Percentiles rank a stretch among this genome's conserved stretches.
Conservation (phyloP, 441 rosid species). For the Flueggea neowawraea region DNA sequence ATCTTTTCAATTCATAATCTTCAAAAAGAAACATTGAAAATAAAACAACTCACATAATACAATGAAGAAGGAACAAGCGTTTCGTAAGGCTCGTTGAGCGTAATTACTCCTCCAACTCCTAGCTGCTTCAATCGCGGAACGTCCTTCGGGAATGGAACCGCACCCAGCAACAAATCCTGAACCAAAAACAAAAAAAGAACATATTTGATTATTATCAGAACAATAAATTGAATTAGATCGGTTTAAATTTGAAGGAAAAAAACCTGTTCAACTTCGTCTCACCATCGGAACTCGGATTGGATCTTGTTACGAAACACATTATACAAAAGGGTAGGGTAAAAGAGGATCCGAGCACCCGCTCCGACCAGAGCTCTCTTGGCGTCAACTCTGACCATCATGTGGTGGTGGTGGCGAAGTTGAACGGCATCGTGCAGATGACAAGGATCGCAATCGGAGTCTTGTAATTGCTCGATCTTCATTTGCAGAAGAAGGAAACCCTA, state of each 20-base stretch:
- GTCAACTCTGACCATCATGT: slow-evolving; percentile 31
- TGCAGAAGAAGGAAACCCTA: no score
- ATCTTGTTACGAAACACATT: slow-evolving; percentile 69
- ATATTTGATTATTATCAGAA: background rate
- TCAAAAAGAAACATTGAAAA: background rate
- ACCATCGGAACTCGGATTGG: slow-evolving; percentile 73
- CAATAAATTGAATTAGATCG: background rate
- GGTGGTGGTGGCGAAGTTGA: slow-evolving; percentile 7
- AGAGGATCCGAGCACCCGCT: slow-evolving; percentile 74
- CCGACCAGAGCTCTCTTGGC: slow-evolving; percentile 66
- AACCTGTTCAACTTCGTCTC: slow-evolving; percentile 84
- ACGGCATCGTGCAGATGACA: slow-evolving; percentile 11
- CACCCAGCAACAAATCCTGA: slow-evolving; percentile 72
- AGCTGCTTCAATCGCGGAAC: slow-evolving; percentile 62
- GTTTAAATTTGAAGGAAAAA: no score
- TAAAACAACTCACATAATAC: slow-evolving; percentile 40
- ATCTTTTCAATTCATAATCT: background rate
- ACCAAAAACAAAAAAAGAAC: background rate
- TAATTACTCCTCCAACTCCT: slow-evolving; percentile 80
- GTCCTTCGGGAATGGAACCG: slow-evolving; percentile 86
- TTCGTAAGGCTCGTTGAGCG: slow-evolving; percentile 82
- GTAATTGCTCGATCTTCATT: slow-evolving; percentile 59
- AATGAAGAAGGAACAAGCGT: slow-evolving; percentile 70
- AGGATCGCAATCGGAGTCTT: slow-evolving; percentile 28
- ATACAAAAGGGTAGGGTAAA: slow-evolving; percentile 73